Evolutionary conservation across 31 red algal species (phyloP).

Genomic region (Pterothamnion heteromorphum): DNA sequence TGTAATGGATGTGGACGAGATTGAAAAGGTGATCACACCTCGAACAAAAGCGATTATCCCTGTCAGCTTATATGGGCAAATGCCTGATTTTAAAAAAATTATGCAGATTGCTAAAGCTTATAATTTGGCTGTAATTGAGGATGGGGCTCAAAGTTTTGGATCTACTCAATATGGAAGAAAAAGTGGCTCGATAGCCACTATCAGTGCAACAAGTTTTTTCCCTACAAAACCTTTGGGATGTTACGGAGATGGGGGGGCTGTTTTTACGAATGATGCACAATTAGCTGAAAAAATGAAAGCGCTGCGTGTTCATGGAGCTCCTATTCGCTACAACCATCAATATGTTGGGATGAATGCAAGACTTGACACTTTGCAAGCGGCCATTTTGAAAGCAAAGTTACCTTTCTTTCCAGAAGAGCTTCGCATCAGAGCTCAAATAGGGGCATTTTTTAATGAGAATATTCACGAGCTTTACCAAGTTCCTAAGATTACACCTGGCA

Average conservation of each 20-base stretch:
- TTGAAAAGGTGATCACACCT: constrained; percentile 15
- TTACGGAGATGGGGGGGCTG: constrained; percentile 85
- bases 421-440: constrained; percentile 43
- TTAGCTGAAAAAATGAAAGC: constrained; percentile 52
- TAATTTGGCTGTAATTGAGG: constrained; percentile 72
- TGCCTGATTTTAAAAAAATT: constrained; percentile 54
- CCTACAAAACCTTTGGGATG: constrained; percentile 83
- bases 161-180: constrained; percentile 42
- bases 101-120: constrained; percentile 47
- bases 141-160: constrained; percentile 84
- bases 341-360: constrained; percentile 62
- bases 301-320: constrained; percentile 62
- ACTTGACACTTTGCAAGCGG: constrained; percentile 79
- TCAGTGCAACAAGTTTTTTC: constrained; percentile 77
- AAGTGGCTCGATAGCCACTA: constrained; percentile 50
- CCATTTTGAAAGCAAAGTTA: constrained; percentile 69
- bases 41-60: constrained; percentile 71
- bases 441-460: constrained; percentile 41
- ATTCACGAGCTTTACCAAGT: background rate
- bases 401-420: constrained; percentile 51
- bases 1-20: constrained; percentile 44
- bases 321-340: constrained; percentile 9
- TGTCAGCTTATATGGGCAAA: constrained; percentile 66
- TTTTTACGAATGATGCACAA: constrained; percentile 62
- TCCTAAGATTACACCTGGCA: constrained; percentile 8